These are phyloP conservation scores for Claviceps sp. DNA, from an alignment of 2,329 filamentous ascomycete genomes.

Conservation along the genomic window DNA sequence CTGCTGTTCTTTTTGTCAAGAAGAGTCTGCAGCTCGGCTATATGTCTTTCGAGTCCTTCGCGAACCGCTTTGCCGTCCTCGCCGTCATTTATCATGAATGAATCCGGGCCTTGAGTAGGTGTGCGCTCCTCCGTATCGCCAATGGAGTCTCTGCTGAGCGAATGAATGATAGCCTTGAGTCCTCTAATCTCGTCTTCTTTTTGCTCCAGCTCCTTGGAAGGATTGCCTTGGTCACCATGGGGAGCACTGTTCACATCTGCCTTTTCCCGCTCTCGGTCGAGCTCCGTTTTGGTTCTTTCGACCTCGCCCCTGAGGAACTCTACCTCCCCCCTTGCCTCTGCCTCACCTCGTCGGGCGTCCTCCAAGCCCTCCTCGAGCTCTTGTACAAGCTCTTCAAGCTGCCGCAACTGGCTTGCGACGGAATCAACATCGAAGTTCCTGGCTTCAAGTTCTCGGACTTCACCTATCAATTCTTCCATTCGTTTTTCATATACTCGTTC, in stretches of 20 bases:
- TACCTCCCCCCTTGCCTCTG: conserved; percentile 87
- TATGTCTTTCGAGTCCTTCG: conserved; percentile 66
- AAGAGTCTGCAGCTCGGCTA: conserved; percentile 61
- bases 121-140: conserved; percentile 25
- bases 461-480: conserved; percentile 72
- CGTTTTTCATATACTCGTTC: conserved; percentile 91
- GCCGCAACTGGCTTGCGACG: conserved; percentile 82
- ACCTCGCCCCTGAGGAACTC: conserved; percentile 93
- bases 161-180: conserved; percentile 95
- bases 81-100: conserved; percentile 17
- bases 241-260: conserved; percentile 28
- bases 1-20: conserved; percentile 58
- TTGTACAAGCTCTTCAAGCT: conserved; percentile 89
- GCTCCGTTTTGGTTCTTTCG: conserved; percentile 75
- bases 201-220: conserved; percentile 69
- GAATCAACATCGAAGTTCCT: conserved; percentile 80
- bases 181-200: conserved; percentile 96
- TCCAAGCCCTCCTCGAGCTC: conserved; percentile 94
- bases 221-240: conserved; percentile 30
- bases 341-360: conserved; percentile 85
- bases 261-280: conserved; percentile 80
- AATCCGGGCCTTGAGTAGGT: conserved; percentile 18
- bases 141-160: conserved; percentile 66
- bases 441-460: conserved; percentile 71
- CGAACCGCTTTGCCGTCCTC: conserved; percentile 19